Evolutionary conservation across 2,329 filamentous ascomycete species (phyloP).

Genomic region (Fusarium torreyae): DNA sequence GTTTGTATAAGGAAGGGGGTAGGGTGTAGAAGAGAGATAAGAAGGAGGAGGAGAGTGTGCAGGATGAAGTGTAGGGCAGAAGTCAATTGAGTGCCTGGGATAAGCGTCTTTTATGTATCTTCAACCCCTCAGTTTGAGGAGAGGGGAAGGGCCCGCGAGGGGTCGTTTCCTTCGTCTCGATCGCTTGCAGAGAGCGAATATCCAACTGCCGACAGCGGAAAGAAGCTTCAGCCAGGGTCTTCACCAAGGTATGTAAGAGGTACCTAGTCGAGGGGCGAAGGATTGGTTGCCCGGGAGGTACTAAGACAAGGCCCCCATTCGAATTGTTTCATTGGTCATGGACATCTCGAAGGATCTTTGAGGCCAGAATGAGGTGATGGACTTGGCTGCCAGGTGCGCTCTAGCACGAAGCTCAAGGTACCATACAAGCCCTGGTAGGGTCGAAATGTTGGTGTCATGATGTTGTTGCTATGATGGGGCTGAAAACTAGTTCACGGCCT

Average conservation of each 20-base stretch:
- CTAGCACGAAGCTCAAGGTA: background rate
- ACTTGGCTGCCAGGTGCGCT: background rate
- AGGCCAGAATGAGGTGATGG: constrained; percentile 31
- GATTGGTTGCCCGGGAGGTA: background rate
- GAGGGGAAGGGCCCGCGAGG: background rate
- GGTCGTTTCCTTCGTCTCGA: background rate
- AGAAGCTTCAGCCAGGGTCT: constrained; percentile 12
- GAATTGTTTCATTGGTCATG: constrained; percentile 11
- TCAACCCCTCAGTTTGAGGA: background rate
- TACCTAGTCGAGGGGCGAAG: background rate
- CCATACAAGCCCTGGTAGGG: background rate
- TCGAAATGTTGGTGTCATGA: constrained; percentile 37
- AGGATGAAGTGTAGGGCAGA: constrained; percentile 9
- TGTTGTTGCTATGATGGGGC: constrained; percentile 7
- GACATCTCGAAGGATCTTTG: background rate
- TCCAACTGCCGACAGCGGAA: constrained; percentile 26
- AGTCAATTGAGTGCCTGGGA: constrained; percentile 14
- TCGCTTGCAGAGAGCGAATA: constrained; percentile 5
- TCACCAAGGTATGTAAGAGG: constrained; percentile 16
- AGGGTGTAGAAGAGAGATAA: constrained; percentile 1
- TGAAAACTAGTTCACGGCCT: background rate
- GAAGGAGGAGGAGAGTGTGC: constrained; percentile 20
- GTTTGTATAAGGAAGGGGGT: constrained; percentile 3
- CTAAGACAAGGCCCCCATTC: constrained; percentile 5
- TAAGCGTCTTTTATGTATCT: constrained; percentile 33